phyloP scores from a whole-genome alignment of 1,284 basidiomycete genomes.

The Sanghuangporus sanghuang region DNA sequence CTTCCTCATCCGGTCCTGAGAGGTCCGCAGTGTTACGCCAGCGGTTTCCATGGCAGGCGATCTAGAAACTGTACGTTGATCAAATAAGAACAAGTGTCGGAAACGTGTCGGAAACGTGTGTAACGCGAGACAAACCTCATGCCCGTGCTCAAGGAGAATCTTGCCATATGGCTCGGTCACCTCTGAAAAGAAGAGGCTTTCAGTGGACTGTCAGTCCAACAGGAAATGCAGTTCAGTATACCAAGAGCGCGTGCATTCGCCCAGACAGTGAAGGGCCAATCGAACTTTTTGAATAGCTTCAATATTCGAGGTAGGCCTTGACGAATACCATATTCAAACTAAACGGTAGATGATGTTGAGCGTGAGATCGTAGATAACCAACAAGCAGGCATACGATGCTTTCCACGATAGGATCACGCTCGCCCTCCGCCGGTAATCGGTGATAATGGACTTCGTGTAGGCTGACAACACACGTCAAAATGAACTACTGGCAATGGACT shows the following conservation, averaged over 20 bases:
- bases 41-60: constrained; percentile 2
- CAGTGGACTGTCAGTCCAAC: constrained; percentile 26
- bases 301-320: constrained; percentile 31
- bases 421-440: background rate
- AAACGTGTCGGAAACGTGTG: too few relatives aligned
- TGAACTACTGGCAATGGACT: background rate
- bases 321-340: constrained; percentile 31
- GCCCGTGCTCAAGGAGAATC: background rate
- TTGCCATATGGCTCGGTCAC: constrained; percentile 21
- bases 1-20: background rate
- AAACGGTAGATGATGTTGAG: background rate
- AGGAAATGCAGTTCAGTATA: constrained; percentile 27
- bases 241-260: constrained; percentile 31
- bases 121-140: background rate
- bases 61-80: background rate
- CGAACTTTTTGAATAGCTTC: constrained; percentile 28
- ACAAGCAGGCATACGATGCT: background rate
- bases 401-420: background rate
- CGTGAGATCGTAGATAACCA: background rate
- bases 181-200: constrained; percentile 32
- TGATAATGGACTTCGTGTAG: constrained; percentile 1
- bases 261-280: constrained; percentile 28
- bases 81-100: background rate
- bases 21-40: constrained; percentile 2
- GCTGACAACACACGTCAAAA: background rate